phyloP scores from a whole-genome alignment of 2,329 filamentous ascomycete genomes.

The Aspergillus ruber region DNA sequence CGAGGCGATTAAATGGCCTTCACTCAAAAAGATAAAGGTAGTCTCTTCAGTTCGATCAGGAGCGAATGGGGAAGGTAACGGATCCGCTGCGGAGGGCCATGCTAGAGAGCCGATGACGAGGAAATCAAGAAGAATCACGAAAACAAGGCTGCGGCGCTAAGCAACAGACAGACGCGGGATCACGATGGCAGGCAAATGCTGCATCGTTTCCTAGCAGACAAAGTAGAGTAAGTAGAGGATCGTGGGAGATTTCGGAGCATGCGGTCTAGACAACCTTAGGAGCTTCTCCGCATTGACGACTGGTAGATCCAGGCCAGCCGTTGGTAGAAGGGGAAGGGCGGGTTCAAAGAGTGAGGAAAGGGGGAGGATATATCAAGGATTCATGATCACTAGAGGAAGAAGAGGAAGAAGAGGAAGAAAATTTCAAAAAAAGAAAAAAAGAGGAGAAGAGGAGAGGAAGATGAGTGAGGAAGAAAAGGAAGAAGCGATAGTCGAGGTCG shows the following conservation, averaged over 20 bases:
- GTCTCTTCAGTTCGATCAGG: constrained; percentile 20
- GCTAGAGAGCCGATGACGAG: constrained; percentile 22
- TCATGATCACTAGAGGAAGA: constrained; percentile 13
- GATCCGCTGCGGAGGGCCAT: constrained; percentile 31
- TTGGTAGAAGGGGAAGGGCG: constrained; percentile 1
- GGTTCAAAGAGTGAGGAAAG: constrained; percentile 21
- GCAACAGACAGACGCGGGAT: constrained; percentile 9
- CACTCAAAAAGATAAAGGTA: background rate
- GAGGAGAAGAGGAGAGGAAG: constrained; percentile 8
- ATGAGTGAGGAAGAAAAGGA: constrained; percentile 13
- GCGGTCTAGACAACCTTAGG: constrained; percentile 23
- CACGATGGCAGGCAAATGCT: constrained; percentile 11
- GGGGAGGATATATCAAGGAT: constrained; percentile 16
- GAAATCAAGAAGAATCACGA: constrained; percentile 2
- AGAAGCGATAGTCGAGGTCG: constrained; percentile 8
- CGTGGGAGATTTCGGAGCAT: constrained; percentile 20
- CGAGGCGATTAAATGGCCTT: background rate
- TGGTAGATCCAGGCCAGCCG: constrained; percentile 15
- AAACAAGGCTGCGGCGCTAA: constrained; percentile 8
- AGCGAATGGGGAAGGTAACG: constrained; percentile 26
- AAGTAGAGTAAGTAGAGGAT: constrained; percentile 13
- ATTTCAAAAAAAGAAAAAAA: constrained; percentile 2
- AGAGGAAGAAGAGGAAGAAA: constrained; percentile 1
- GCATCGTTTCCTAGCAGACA: constrained; percentile 21
- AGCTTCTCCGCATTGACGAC: constrained; percentile 36